These are phyloP conservation scores for Dactylorhiza incarnata DNA, from an alignment of 106 monocot species.

Conservation along the genomic window DNA sequence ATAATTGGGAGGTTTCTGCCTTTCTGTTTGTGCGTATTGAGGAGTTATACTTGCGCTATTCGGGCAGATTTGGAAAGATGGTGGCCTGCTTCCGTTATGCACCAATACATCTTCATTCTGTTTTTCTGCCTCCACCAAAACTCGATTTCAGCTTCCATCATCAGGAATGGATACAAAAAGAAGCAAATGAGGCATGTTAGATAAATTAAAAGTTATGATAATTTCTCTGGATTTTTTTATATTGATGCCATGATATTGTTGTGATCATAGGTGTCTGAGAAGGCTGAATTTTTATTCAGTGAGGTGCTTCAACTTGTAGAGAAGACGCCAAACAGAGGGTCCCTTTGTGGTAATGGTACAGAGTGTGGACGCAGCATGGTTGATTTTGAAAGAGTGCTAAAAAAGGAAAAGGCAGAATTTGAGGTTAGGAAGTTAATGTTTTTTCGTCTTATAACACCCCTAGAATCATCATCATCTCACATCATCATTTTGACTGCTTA, in stretches of 20 bases:
- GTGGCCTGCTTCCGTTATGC: conserved; percentile 96
- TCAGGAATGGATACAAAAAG: conserved; percentile 77
- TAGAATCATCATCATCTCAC: background rate
- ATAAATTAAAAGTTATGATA: background rate
- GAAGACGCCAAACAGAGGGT: conserved; percentile 14
- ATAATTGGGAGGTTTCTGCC: background rate
- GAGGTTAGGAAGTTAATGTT: conserved; percentile 33
- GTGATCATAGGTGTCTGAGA: conserved; percentile 38
- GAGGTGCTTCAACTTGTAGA: conserved; percentile 43
- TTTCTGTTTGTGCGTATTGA: background rate
- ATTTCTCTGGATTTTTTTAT: background rate
- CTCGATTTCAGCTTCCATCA: conserved; percentile 61
- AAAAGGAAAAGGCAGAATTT: conserved; percentile 64
- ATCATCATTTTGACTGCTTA: conserved; percentile 4
- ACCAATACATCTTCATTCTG: conserved; percentile 63
- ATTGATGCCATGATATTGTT: background rate
- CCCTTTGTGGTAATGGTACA: conserved; percentile 20
- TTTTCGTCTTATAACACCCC: background rate
- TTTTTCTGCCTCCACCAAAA: conserved; percentile 72
- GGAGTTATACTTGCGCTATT: background rate
- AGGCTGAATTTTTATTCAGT: conserved; percentile 39
- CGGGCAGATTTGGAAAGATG: conserved; percentile 70
- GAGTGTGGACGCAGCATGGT: conserved; percentile 22
- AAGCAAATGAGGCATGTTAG: conserved; percentile 56
- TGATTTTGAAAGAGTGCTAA: conserved; percentile 47